Percentiles rank a stretch among this genome's conserved stretches.
Conservation (phyloP, 306 rosid genomes). For the Pachyrhizus erosus region DNA sequence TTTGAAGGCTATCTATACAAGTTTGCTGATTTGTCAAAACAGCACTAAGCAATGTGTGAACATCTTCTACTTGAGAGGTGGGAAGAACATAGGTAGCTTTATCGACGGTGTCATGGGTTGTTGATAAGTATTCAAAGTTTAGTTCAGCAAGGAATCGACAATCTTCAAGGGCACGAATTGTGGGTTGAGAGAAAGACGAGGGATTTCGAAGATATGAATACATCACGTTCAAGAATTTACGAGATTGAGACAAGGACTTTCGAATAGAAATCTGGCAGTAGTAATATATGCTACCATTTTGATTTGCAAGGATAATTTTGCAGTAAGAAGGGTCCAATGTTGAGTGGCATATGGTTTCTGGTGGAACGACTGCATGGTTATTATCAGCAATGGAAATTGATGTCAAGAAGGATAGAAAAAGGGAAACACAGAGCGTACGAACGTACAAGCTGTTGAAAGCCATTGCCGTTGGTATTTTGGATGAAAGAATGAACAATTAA, state of each 20-base stretch:
- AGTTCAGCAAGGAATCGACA: constrained; percentile 58
- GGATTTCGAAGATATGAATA: constrained; percentile 44
- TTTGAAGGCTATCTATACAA: constrained; percentile 64
- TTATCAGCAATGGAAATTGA: constrained; percentile 38
- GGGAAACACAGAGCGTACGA: constrained; percentile 25
- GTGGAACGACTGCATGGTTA: constrained; percentile 35
- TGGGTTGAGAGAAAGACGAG: constrained; percentile 44
- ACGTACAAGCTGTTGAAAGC: constrained; percentile 32
- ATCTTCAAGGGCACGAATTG: constrained; percentile 66
- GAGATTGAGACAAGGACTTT: constrained; percentile 64
- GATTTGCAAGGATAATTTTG: constrained; percentile 55
- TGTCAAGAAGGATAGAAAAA: constrained; percentile 21
- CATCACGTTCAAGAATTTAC: constrained; percentile 48
- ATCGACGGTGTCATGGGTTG: constrained; percentile 47
- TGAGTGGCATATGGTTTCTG: constrained; percentile 54
- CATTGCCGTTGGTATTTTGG: constrained; percentile 8
- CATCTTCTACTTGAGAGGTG: constrained; percentile 55
- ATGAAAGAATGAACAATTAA: neutral
- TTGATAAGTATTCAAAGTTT: constrained; percentile 60
- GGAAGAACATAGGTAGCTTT: constrained; percentile 42
- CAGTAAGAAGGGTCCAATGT: constrained; percentile 67
- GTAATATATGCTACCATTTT: constrained; percentile 52
- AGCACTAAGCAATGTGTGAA: constrained; percentile 69
- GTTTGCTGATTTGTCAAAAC: constrained; percentile 75
- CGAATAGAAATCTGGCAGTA: constrained; percentile 58